A percentile compares a stretch with the other conserved stretches of the same genome.
Conservation (phyloP, 106 monocot species). For the Dioscorea zingiberensis region DNA sequence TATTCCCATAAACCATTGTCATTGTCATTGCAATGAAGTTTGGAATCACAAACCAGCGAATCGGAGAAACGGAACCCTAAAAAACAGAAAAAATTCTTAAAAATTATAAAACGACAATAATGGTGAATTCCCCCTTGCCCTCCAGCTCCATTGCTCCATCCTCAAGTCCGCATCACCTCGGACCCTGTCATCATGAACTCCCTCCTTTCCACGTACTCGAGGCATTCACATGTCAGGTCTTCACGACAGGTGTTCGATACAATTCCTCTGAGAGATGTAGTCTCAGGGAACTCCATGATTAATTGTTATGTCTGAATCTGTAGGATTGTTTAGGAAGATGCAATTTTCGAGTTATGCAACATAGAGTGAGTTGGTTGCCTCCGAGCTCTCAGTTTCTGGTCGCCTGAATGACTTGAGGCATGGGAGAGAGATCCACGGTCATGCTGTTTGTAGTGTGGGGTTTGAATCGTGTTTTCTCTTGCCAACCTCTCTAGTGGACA, state of each 20-base stretch:
- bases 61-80: too few species aligned
- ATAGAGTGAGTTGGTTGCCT: conserved; percentile 26
- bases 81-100: too few species aligned
- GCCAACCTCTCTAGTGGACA: conserved; percentile 20
- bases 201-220: conserved; percentile 26
- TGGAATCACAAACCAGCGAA: conserved; percentile 1
- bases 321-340: conserved; percentile 12
- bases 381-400: conserved; percentile 17
- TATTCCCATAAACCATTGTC: too few species aligned
- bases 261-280: conserved; percentile 9
- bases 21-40: too few species aligned
- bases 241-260: conserved; percentile 20
- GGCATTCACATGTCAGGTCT: background rate
- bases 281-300: conserved; percentile 19
- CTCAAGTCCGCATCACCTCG: conserved; percentile 21
- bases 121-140: conserved; percentile 12
- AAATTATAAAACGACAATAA: too few species aligned
- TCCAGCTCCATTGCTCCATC: conserved; percentile 32
- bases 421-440: conserved; percentile 23
- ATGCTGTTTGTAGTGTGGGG: background rate
- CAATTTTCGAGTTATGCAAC: background rate
- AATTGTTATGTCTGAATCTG: conserved; percentile 11
- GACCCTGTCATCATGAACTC: conserved; percentile 22
- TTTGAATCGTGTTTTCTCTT: conserved; percentile 4
- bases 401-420: background rate